Evolutionary conservation across 2,329 filamentous ascomycete species (phyloP).

Genomic region (Fusarium dlaminii): DNA sequence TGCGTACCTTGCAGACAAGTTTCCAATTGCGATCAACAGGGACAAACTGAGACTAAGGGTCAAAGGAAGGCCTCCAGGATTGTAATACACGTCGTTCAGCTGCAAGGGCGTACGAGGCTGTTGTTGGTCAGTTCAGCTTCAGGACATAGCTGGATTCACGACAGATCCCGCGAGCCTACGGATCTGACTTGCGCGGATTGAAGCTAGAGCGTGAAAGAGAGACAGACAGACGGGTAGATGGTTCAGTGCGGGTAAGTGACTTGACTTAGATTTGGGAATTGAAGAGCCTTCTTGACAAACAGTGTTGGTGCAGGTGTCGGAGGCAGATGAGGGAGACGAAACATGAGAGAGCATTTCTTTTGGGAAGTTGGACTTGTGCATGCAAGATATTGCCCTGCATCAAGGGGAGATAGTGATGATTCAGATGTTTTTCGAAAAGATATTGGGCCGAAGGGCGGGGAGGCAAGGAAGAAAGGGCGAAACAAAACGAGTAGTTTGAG

Average conservation of each 20-base stretch:
- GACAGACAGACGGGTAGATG: conserved; percentile 34
- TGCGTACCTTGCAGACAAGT: conserved; percentile 26
- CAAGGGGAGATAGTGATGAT: conserved; percentile 39
- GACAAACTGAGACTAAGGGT: conserved; percentile 31
- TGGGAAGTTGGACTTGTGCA: conserved; percentile 44
- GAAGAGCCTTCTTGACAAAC: conserved; percentile 44
- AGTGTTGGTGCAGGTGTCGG: conserved; percentile 37
- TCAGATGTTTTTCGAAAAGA: conserved; percentile 34
- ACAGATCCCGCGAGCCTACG: conserved; percentile 15
- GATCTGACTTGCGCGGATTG: conserved; percentile 12
- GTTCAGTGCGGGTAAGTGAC: conserved; percentile 35
- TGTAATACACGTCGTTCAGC: conserved; percentile 15
- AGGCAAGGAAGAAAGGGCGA: conserved; percentile 34
- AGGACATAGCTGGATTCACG: conserved; percentile 13
- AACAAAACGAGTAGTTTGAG: conserved; percentile 26
- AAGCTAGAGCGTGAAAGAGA: conserved; percentile 26
- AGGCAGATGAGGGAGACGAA: conserved; percentile 40
- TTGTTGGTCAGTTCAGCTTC: conserved; percentile 35
- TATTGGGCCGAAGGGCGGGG: conserved; percentile 31
- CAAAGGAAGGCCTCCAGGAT: conserved; percentile 22
- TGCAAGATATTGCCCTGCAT: conserved; percentile 48
- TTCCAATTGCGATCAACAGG: conserved; percentile 21
- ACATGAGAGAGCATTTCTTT: conserved; percentile 48
- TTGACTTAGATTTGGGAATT: conserved; percentile 42
- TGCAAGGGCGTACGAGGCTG: conserved; percentile 36